A percentile compares a stretch with the other conserved stretches of the same genome.
Evolutionary conservation across 305 asterid species (phyloP).

Genomic region (Striga hermonthica): DNA sequence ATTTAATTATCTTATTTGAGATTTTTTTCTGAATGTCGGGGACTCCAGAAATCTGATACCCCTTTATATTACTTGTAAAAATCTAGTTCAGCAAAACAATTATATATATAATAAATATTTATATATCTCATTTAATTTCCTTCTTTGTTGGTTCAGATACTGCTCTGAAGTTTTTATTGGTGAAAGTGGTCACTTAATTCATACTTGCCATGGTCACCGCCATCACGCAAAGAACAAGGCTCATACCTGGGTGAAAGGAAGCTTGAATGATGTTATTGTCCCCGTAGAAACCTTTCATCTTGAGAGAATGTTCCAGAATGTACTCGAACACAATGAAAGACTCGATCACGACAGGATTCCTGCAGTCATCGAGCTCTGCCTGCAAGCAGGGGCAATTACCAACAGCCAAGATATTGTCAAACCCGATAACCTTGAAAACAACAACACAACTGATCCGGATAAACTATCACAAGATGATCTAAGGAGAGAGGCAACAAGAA

Average conservation of each 20-base stretch:
- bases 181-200: constrained; percentile 73
- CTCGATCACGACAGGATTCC: constrained; percentile 73
- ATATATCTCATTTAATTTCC: background rate
- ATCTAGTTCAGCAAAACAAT: no score
- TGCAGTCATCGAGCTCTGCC: constrained; percentile 80
- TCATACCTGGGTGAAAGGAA: constrained; percentile 73
- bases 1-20: no score
- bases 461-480: constrained; percentile 44
- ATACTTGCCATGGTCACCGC: constrained; percentile 67
- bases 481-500: constrained; percentile 46
- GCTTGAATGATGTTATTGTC: constrained; percentile 50
- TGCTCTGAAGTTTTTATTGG: constrained; percentile 89
- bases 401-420: constrained; percentile 28
- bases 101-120: no score
- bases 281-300: constrained; percentile 74
- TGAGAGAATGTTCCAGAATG: constrained; percentile 56
- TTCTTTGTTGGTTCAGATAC: constrained; percentile 45
- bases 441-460: constrained; percentile 19
- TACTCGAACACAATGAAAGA: constrained; percentile 61
- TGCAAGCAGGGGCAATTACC: constrained; percentile 69
- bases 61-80: no score
- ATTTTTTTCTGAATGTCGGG: no score
- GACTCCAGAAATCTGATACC: no score
- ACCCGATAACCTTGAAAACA: constrained; percentile 21
- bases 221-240: constrained; percentile 51